phyloP scores from a whole-genome alignment of 192 early-diverging fungal species.

The Rhizophagus prolifer region DNA sequence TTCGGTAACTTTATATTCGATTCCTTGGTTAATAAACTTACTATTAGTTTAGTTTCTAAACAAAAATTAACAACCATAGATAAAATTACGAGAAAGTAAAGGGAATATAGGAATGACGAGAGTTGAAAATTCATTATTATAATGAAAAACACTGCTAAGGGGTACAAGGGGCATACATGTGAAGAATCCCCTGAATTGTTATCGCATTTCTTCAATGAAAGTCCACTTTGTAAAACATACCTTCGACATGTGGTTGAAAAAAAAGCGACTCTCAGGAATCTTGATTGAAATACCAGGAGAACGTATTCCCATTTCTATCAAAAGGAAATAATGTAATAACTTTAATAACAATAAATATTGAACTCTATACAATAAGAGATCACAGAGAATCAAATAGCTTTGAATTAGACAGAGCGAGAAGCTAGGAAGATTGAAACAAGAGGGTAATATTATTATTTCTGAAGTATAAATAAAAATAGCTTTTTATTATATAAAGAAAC shows the following conservation, averaged over 20 bases:
- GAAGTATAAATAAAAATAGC: not conserved
- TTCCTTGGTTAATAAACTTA: not conserved
- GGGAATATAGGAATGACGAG: too few species aligned
- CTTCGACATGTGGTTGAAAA: conserved; percentile 15
- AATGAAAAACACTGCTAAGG: not conserved
- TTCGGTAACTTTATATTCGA: not conserved
- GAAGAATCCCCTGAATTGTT: not conserved
- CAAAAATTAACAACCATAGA: not conserved
- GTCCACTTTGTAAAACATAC: not conserved
- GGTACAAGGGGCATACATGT: not conserved
- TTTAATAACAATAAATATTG: not conserved
- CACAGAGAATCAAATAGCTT: not conserved
- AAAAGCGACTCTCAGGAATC: conserved; percentile 4
- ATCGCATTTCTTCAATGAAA: not conserved
- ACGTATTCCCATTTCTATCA: conserved; percentile 12
- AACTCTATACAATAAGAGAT: not conserved
- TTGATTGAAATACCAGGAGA: conserved; percentile 10
- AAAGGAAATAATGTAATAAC: not conserved
- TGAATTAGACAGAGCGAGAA: too few species aligned
- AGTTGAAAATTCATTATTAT: not conserved
- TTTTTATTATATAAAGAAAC: not conserved
- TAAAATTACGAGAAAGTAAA: not conserved
- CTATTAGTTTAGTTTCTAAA: not conserved
- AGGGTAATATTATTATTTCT: not conserved
- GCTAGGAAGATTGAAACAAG: not conserved